Base-by-base conservation (phyloP, 345 rosid genomes). In the Populus alba region DNA sequence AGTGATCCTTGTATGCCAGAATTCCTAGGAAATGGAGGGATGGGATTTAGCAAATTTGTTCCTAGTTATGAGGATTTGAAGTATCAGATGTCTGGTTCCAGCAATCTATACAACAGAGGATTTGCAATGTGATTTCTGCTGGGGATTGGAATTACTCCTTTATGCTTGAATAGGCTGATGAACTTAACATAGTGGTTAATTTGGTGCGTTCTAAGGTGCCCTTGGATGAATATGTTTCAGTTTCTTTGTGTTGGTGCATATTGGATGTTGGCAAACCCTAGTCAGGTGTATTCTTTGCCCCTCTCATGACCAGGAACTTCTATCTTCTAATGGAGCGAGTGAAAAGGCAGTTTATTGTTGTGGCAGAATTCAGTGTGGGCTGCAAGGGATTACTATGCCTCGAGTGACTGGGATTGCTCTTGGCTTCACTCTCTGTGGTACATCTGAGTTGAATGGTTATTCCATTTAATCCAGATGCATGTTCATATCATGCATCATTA, bases 101-200 rank as follows among this genome's bases (percentile, higher is more conserved):
- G 89, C 79, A 84, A 86, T 81, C 61, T 80, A 69, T 85, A 86
- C 69, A 84, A 77, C 80, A 84, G 86, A 80, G 85, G 87, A 53
- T 89, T 86, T 80, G 89, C 87, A 45, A 79, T 81, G 87, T 86
- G 82, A 88, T 68, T 70, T 59, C 27, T 69, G 49, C 51, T 65
- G 66, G 41, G 41, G 33, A 67, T 45, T 70, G 74, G 70, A 72
- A 13, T 49, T 49, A 55, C 37, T 77, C 3, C 53, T 68, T 62
- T 49, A 69, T 69, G 12, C 79, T 70, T 61, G 74, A 38, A 29
- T 75, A 23, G 68, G 25, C 35, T 25, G 37, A 59, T 38, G 68
- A 61, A 23, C 53, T 23, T 38, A 45, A 20, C 53, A 35, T 39
- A 47, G 25, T 61, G 68, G 66, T 68, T 65, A 70, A 69, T 47